Conservation (phyloP, 2,329 filamentous ascomycete genomes). For the Uncinocarpus reesii region DNA sequence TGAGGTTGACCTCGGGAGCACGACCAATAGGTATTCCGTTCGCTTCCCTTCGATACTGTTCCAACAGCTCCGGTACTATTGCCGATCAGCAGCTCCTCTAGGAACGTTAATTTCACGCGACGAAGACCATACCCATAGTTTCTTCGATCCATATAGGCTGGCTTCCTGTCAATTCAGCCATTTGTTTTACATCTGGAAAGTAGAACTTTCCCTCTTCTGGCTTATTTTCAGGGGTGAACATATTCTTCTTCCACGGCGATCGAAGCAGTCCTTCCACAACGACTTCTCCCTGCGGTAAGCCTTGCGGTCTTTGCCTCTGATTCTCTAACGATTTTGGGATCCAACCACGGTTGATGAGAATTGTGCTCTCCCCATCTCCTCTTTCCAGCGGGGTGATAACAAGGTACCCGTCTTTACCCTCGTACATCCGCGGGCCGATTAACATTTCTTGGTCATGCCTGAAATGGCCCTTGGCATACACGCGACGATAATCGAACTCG, state of each 20-base stretch:
- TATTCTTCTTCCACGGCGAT: constrained; percentile 92
- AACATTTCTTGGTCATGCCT: constrained; percentile 94
- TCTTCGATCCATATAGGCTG: constrained; percentile 92
- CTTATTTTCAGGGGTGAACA: constrained; percentile 86
- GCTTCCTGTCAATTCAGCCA: constrained; percentile 71
- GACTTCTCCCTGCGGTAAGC: constrained; percentile 60
- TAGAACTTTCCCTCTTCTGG: constrained; percentile 81
- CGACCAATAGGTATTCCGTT: constrained; percentile 85
- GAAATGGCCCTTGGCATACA: constrained; percentile 62
- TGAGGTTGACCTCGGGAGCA: constrained; percentile 76
- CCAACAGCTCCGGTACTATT: constrained; percentile 66
- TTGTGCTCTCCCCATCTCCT: constrained; percentile 49
- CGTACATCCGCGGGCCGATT: constrained; percentile 76
- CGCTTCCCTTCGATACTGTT: constrained; percentile 61
- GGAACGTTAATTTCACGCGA: not conserved
- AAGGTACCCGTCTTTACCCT: constrained; percentile 81
- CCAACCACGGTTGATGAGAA: constrained; percentile 87
- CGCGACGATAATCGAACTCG: constrained; percentile 85
- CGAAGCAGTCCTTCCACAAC: constrained; percentile 73
- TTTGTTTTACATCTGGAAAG: constrained; percentile 86
- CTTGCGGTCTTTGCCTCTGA: constrained; percentile 53
- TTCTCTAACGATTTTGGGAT: constrained; percentile 64
- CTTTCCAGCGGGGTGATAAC: constrained; percentile 87
- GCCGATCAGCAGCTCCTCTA: constrained; percentile 10
- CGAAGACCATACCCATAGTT: constrained; percentile 62